Evolutionary conservation across 1,139 yeast species (phyloP), one percentile per base, ranked within the genome.

Genomic region (Petasospora rhodanensis): DNA sequence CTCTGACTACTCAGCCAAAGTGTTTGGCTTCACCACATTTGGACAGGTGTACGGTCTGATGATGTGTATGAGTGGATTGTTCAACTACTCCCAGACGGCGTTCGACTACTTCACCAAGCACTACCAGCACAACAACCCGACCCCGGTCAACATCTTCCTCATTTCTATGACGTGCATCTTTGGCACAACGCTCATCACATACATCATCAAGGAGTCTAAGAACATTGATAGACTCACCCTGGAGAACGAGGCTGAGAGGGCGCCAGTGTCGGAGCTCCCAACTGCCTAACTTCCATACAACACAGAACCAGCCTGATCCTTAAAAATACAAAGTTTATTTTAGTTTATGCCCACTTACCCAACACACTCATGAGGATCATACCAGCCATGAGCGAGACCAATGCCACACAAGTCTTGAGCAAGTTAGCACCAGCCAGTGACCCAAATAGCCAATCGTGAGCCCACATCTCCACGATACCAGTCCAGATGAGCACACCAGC

Each of bases 41-140:
- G 96, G 96, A 24, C 79, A 89, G 1, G 77, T 87, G n/a, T 89
- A 89, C 55, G 97, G 97, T 1, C 64, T 89, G 9, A 71, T 86
- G 50, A 84, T 86, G 51, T 80, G 89, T 38, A 64, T 83, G 40
- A 75, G 95, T 12, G 96, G 96, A 2, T 48, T 80, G 17, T 74
- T 81, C 57, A 89, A 86, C 56, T 65, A 86, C 45, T 54, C 73
- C 11, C 95, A 85, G 54, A 77, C 82, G 20, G 62, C 66, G 4
- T 61, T 87, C 56, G 96, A 87, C 53, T 65, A 63, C 32, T 50
- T 69, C 20, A 86, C 96, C 0, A 94, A 85, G 53, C 68, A 68
- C 26, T 58, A 64, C 13, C 81, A 83, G 55, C 45, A 70, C 30
- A 74, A 75, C 73, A 79, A 87, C 54, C 96, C 97, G 14, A 67